Base-by-base conservation (phyloP, 1,284 basidiomycete species). In the Austroboletus sp. region DNA sequence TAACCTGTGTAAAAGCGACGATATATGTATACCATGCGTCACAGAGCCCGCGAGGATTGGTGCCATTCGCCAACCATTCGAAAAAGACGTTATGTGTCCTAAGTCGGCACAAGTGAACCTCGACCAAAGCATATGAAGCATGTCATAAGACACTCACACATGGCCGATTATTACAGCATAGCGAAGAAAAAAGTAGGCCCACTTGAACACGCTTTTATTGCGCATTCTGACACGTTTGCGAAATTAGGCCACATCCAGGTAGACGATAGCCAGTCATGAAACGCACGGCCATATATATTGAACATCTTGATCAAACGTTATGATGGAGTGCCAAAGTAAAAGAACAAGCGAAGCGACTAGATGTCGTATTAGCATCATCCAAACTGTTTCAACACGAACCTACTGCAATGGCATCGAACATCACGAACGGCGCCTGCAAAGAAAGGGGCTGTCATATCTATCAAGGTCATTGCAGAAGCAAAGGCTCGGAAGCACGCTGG, bases 131-230 rank as follows among this genome's bases (percentile, higher is more conserved):
- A 3, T 7, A 17, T 17, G 12, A 1, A 12, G 34, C 5, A 10
- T 4, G 2, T 21, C 15, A 17, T 3, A 19, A 29, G 13, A 3
- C 40, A 49, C 59, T 54, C 23, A 58, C 57, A 44, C 11, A 19
- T 49, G 49, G 27, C 39, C 47, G 4, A 45, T n/a, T 38, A 58
- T 45, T 1, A 44, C 41, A 32, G 11, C 37, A 42, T 58, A 60
- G 10, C 48, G 57, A 46, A 62, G 45, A 35, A 50, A 54, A n/a
- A 62, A 35, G n/a, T 58, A 58, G 0, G 30, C 5, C 57, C 60
- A 62, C 33, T 62, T 62, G 19, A 49, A 46, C 3, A 21, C 46
- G 9, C 30, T 58, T 11, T 12, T 47, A 6, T 49, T 50, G 16
- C 16, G 46, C 59, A 60, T 62, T 4, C 56, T 56, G 25, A 8